Conservation (phyloP, 345 rosid genomes). For the Gossypium anomalum region DNA sequence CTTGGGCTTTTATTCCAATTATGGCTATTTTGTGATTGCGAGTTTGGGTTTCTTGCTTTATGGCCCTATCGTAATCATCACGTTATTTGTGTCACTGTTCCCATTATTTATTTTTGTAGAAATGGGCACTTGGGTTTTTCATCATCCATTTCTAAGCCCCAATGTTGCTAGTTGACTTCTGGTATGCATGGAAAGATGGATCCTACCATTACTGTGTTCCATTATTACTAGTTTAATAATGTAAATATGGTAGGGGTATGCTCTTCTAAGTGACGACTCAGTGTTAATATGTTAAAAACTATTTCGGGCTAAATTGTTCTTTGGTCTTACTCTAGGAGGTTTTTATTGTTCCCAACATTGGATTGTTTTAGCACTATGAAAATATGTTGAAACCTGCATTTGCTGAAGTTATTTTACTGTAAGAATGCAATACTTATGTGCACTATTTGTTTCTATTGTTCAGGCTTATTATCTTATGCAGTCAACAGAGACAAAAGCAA, state of each 20-base stretch:
- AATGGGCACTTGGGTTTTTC: not conserved
- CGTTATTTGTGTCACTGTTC: not conserved
- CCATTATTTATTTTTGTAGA: not conserved
- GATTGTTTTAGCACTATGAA: not conserved
- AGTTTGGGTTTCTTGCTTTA: not conserved
- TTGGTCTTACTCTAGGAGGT: not conserved
- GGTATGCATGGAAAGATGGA: not conserved
- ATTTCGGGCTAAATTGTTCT: not conserved
- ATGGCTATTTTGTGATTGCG: not conserved
- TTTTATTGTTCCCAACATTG: not conserved
- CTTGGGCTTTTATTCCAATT: not conserved
- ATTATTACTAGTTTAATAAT: not conserved
- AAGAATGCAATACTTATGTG: not conserved
- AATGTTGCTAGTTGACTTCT: not conserved
- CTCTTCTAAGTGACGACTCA: not conserved
- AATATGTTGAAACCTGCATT: not conserved
- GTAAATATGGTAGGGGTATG: not conserved
- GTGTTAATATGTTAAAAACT: not conserved
- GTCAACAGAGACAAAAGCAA: conserved; percentile 58
- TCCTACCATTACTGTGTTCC: not conserved
- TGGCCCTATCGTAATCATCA: not conserved
- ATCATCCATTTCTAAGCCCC: not conserved
- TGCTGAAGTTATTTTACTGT: not conserved
- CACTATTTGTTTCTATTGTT: conserved; percentile 7
- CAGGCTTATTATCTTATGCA: conserved; percentile 69